These are phyloP conservation scores for Tetraselmis chui DNA, from an alignment of 139 green algal genomes.

Conservation along the genomic window DNA sequence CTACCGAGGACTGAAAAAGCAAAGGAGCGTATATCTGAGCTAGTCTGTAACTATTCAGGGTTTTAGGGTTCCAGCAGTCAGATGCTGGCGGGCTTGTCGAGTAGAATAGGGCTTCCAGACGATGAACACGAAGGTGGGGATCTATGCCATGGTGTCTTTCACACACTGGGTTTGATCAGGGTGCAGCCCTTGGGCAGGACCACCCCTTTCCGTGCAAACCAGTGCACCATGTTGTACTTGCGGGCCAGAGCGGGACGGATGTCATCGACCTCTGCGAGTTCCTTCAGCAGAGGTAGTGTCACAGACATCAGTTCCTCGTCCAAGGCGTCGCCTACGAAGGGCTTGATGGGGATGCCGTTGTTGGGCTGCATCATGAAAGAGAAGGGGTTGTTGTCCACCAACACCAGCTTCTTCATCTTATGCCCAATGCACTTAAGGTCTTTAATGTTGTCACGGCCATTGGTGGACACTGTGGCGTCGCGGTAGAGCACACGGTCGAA, in stretches of 20 bases:
- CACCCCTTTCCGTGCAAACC: slow-evolving; percentile 16
- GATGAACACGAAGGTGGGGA: no score
- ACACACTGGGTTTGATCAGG: background rate
- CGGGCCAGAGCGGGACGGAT: slow-evolving; percentile 39
- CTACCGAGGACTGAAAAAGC: no score
- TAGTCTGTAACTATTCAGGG: no score
- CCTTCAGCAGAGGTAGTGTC: slow-evolving; percentile 48
- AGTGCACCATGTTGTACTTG: slow-evolving; percentile 30
- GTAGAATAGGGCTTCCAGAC: no score
- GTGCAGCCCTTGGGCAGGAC: background rate
- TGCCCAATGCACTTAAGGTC: slow-evolving; percentile 44
- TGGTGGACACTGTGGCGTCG: slow-evolving; percentile 24
- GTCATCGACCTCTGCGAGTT: slow-evolving; percentile 34
- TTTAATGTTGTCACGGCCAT: slow-evolving; percentile 39
- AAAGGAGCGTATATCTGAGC: no score
- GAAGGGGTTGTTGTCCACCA: slow-evolving; percentile 61
- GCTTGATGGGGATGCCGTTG: slow-evolving; percentile 48
- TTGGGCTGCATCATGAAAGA: slow-evolving; percentile 56
- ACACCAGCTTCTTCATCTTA: slow-evolving; percentile 45
- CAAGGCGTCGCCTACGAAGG: slow-evolving; percentile 33
- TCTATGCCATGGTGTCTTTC: no score
- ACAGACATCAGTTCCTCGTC: slow-evolving; percentile 26
- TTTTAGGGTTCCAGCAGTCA: no score
- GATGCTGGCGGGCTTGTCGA: no score
- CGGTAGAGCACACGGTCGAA: slow-evolving; percentile 24